A percentile compares a stretch with the other conserved stretches of the same genome.
These are phyloP conservation scores for Malus domestica DNA, from an alignment of 306 rosid species.

Conservation along the genomic window DNA sequence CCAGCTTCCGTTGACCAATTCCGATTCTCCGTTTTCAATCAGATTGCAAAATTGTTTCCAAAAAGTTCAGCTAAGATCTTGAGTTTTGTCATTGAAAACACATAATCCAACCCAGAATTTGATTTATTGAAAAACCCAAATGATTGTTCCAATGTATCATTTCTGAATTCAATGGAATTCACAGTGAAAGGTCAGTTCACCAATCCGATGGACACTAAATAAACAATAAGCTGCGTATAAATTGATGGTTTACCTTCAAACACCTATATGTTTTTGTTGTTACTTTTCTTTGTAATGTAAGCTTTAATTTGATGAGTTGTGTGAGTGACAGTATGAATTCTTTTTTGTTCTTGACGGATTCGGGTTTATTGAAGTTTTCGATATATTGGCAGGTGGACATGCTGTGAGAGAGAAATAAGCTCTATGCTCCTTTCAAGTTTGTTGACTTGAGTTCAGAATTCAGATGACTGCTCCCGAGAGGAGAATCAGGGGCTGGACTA, in stretches of 20 bases:
- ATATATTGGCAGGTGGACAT: slow-evolving; percentile 48
- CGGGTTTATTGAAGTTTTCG: not conserved
- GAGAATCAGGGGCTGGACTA: slow-evolving; percentile 68
- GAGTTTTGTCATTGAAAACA: too few relatives aligned
- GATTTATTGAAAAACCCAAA: too few relatives aligned
- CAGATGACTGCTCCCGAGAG: slow-evolving; percentile 45
- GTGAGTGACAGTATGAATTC: not conserved
- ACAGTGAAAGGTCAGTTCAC: too few relatives aligned
- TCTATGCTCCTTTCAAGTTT: slow-evolving; percentile 67
- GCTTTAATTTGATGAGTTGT: not conserved
- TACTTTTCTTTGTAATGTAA: not conserved
- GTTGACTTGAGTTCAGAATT: slow-evolving; percentile 63
- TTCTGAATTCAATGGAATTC: too few relatives aligned
- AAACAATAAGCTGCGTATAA: too few relatives aligned
- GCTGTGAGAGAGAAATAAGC: slow-evolving; percentile 75
- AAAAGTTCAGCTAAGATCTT: too few relatives aligned
- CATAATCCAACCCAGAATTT: too few relatives aligned
- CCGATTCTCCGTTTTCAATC: too few relatives aligned
- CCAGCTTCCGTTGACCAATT: too few relatives aligned
- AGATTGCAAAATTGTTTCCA: too few relatives aligned
- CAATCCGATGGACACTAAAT: too few relatives aligned
- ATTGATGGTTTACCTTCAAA: not conserved
- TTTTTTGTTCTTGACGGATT: not conserved
- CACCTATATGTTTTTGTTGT: not conserved
- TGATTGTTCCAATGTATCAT: too few relatives aligned